phyloP scores from a whole-genome alignment of 2,329 filamentous ascomycete genomes.

The Dothideomycetes sp. region DNA sequence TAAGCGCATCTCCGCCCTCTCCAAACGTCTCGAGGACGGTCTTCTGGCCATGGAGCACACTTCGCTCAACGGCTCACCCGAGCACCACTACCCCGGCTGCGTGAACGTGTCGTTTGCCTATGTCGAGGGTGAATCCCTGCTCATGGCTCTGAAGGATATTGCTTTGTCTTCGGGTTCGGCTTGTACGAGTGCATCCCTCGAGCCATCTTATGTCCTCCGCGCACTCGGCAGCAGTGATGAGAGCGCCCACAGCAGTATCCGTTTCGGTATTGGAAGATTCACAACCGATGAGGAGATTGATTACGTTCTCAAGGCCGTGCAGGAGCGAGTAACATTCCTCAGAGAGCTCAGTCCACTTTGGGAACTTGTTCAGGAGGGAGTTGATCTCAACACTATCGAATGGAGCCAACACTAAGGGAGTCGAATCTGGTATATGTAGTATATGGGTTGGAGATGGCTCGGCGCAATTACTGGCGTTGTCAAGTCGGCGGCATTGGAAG shows the following conservation, averaged over 20 bases:
- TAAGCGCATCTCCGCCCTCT: slow-evolving; percentile 71
- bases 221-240: slow-evolving; percentile 94
- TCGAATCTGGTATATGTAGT: background rate
- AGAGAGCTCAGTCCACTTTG: slow-evolving; percentile 91
- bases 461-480: background rate
- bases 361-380: slow-evolving; percentile 94
- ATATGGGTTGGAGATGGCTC: background rate
- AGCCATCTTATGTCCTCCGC: slow-evolving; percentile 90
- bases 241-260: slow-evolving; percentile 93
- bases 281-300: slow-evolving; percentile 93
- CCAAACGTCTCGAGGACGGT: slow-evolving; percentile 71
- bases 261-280: slow-evolving; percentile 94
- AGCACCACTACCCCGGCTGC: slow-evolving; percentile 85
- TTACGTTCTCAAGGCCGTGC: slow-evolving; percentile 90
- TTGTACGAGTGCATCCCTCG: slow-evolving; percentile 91
- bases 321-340: slow-evolving; percentile 81
- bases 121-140: slow-evolving; percentile 90
- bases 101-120: slow-evolving; percentile 99
- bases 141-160: slow-evolving; percentile 98
- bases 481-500: background rate
- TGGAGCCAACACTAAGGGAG: slow-evolving; percentile 88
- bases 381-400: slow-evolving; percentile 91
- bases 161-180: slow-evolving; percentile 92
- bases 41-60: slow-evolving; percentile 88
- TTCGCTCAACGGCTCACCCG: slow-evolving; percentile 72